Conservation (phyloP, 768 basidiomycete species). For the Phallus indusiatus region DNA sequence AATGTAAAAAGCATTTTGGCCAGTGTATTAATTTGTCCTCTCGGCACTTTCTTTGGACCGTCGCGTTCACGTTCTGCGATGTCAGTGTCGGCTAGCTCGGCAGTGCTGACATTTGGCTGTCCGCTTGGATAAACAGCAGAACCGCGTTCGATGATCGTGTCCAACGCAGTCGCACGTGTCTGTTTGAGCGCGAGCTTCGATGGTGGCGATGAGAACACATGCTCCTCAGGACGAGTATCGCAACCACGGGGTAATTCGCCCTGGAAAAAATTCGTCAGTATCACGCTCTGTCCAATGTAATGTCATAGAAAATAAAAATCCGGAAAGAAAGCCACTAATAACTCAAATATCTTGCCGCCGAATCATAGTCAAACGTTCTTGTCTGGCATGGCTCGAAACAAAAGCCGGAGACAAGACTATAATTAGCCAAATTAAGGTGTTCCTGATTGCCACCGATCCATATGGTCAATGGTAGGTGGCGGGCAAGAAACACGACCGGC, state of each 20-base stretch:
- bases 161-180: slow-evolving; percentile 40
- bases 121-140: slow-evolving; percentile 14
- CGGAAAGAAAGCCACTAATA: background rate
- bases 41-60: slow-evolving; percentile 66
- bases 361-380: background rate
- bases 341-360: background rate
- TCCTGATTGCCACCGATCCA: background rate
- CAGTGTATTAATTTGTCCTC: slow-evolving; percentile 80
- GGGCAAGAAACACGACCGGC: background rate
- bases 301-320: background rate
- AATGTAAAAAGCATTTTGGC: slow-evolving; percentile 87
- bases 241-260: slow-evolving; percentile 8
- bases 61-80: background rate
- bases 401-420: background rate
- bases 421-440: background rate
- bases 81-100: slow-evolving; percentile 5
- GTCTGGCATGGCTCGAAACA: background rate
- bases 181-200: background rate
- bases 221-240: slow-evolving; percentile 3
- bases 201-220: slow-evolving; percentile 7
- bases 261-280: background rate
- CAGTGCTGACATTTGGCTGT: background rate
- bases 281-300: background rate
- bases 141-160: slow-evolving; percentile 64
- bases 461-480: background rate